These are phyloP conservation scores for Cocos nucifera DNA, from an alignment of 176 grass and related monocot species.

Conservation along the genomic window DNA sequence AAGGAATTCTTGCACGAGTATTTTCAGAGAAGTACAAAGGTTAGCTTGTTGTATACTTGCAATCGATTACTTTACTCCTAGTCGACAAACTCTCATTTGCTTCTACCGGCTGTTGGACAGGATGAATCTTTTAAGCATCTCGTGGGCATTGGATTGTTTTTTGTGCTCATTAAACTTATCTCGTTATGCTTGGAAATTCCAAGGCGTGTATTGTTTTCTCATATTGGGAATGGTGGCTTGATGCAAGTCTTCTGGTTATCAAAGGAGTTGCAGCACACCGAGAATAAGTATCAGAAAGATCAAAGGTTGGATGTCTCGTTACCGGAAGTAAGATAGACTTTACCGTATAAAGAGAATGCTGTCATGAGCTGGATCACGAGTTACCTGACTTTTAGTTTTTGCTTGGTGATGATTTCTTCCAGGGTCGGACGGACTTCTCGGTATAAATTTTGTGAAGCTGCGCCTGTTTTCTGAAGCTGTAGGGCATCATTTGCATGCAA, in stretches of 20 bases:
- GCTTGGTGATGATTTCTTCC: too few relatives aligned
- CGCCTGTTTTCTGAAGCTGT: too few relatives aligned
- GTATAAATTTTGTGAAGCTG: too few relatives aligned
- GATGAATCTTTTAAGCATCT: slow-evolving; percentile 8
- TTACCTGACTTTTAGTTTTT: too few relatives aligned
- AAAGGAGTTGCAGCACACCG: not conserved
- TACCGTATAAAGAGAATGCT: too few relatives aligned
- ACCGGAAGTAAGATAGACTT: too few relatives aligned
- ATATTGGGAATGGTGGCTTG: slow-evolving; percentile 18
- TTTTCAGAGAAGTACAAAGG: not conserved
- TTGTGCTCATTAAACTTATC: slow-evolving; percentile 10
- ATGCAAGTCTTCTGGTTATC: slow-evolving; percentile 23
- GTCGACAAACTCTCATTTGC: not conserved
- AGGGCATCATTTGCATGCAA: too few relatives aligned
- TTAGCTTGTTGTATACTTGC: not conserved
- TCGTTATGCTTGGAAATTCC: slow-evolving; percentile 6
- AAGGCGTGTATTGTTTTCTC: slow-evolving; percentile 15
- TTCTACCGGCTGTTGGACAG: slow-evolving; percentile 2
- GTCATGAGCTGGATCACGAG: too few relatives aligned
- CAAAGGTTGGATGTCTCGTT: too few relatives aligned
- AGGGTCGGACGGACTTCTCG: too few relatives aligned
- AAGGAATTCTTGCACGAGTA: slow-evolving; percentile 11
- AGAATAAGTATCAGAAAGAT: not conserved
- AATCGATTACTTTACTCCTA: not conserved
- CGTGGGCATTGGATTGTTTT: slow-evolving; percentile 12